Base-by-base conservation (phyloP, 129 eudicot genomes). In the Logfia minima region DNA sequence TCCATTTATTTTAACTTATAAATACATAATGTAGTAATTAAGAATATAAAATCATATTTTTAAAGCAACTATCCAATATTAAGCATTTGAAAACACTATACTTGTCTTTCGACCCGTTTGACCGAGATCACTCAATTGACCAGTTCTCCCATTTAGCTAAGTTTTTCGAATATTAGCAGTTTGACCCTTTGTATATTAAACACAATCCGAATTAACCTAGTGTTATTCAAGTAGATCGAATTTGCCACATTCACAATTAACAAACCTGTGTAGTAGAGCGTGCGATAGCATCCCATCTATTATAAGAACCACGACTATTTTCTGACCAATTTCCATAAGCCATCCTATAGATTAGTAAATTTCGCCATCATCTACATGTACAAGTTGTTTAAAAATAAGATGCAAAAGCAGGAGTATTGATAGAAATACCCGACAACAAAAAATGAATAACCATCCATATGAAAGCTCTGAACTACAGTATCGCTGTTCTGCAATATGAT, bases 361-460 rank as follows among this genome's bases (percentile, higher is more conserved):
- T 63, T 21, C 16, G 43, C 29, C 11, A 6, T 28, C 69, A 74
- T 60, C 63, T 68, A 41, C 74, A 62, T 41, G 22, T 37, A 8
- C 66, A 22, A 8, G 9, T 29, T 41, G 6, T 28, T 1, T 10
- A 9, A 29, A 31, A 17, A 19, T 26, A 78, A 59, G 62, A 68
- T 24, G 32, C 2, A 63, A 17, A 58, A 60, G 5, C 1, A 59
- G 7, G 39, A 5, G 1, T 1, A 18, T 13, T 3, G 29, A 56
- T 8, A 39, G 35, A 45, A 71, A 63, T 89, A 93, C 98, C 98
- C 98, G 32, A 91, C 98, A 28, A 93, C 97, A 52, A 89, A 93
- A 75, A 93, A 91, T 4, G 97, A 89, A 82, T 85, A 93, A 4
- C 98, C 98, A 56, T 91, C 96, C 85, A 93, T 74, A 88, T 93